Percentiles rank a stretch among this genome's conserved stretches.
phyloP scores from a whole-genome alignment of 179 eudicot genomes.

The Pouteria campechiana region DNA sequence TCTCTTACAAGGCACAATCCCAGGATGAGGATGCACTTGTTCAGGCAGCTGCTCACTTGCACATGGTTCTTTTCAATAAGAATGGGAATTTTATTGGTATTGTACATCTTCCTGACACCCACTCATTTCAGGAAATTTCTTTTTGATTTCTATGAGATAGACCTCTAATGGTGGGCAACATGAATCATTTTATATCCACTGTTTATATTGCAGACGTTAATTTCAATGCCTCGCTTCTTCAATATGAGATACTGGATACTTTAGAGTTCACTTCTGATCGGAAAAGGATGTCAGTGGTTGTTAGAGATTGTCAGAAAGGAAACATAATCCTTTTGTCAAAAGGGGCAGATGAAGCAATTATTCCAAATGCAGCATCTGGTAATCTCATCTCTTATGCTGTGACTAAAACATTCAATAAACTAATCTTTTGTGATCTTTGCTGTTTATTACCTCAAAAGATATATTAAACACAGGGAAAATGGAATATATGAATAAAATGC shows the following conservation, averaged over 20 bases:
- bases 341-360: constrained; percentile 95
- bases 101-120: too few species aligned
- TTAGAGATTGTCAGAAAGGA: constrained; percentile 61
- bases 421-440: too few species aligned
- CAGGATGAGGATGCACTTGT: constrained; percentile 99
- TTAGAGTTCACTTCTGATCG: constrained; percentile 97
- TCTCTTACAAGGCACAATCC: constrained; percentile 85
- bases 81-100: constrained; percentile 67
- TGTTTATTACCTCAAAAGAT: too few species aligned
- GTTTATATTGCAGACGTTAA: constrained; percentile 57
- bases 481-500: too few species aligned
- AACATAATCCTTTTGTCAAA: constrained; percentile 71
- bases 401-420: too few species aligned
- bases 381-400: too few species aligned
- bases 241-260: constrained; percentile 67
- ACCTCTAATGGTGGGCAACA: background rate
- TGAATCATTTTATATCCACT: background rate
- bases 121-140: background rate
- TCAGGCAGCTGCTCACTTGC: constrained; percentile 78
- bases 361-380: constrained; percentile 68
- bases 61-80: constrained; percentile 66
- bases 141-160: background rate
- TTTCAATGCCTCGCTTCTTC: constrained; percentile 40
- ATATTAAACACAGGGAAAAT: too few species aligned
- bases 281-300: constrained; percentile 93